phyloP scores from a whole-genome alignment of 2,329 filamentous ascomycete species.

The Ophiocordyceps camponoti-rufipedis region DNA sequence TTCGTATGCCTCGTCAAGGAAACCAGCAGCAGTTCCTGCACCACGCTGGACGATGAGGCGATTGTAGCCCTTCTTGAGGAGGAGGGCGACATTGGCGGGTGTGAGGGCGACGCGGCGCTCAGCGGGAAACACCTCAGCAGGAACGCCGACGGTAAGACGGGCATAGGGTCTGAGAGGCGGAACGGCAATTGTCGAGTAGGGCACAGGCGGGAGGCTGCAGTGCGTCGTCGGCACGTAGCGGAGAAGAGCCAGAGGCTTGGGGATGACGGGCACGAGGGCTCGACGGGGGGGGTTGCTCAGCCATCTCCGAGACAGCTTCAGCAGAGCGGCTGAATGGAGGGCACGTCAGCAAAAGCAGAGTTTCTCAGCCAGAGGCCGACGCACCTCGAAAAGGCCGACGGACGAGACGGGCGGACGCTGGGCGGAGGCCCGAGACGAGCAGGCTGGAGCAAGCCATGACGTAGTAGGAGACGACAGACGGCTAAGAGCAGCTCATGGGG shows the following conservation, averaged over 20 bases:
- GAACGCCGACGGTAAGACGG: constrained; percentile 59
- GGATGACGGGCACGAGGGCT: constrained; percentile 9
- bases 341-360: background rate
- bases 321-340: background rate
- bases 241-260: constrained; percentile 4
- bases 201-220: background rate
- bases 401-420: background rate
- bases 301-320: background rate
- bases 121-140: constrained; percentile 57
- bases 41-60: constrained; percentile 63
- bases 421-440: background rate
- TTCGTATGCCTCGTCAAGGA: constrained; percentile 59
- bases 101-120: constrained; percentile 76
- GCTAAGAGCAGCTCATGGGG: background rate
- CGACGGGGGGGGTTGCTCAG: constrained; percentile 3
- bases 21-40: constrained; percentile 61
- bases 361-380: too few species aligned
- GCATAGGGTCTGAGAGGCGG: constrained; percentile 43
- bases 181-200: constrained; percentile 21
- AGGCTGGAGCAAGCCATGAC: background rate
- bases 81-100: constrained; percentile 61
- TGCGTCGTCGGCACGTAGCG: background rate
- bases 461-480: background rate
- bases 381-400: background rate
- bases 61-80: constrained; percentile 73